Evolutionary conservation across 2,329 filamentous ascomycete genomes (phyloP).

Genomic region (Fusarium multiceps): DNA sequence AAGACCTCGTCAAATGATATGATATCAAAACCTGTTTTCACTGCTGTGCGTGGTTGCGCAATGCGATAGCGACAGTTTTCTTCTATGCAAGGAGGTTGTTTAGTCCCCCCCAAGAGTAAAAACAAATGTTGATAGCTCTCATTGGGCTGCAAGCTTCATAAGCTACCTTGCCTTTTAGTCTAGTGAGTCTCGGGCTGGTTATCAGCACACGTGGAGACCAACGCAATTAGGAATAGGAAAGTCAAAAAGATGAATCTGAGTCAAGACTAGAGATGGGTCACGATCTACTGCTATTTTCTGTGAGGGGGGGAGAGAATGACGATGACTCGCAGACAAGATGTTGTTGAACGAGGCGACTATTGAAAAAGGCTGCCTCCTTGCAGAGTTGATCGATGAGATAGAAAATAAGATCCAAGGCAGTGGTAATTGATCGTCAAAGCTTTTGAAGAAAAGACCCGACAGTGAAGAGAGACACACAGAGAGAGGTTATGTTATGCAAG

Average conservation of each 20-base stretch:
- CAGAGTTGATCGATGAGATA: neutral
- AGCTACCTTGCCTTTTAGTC: conserved; percentile 1
- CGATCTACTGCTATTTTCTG: conserved; percentile 31
- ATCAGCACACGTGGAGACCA: conserved; percentile 40
- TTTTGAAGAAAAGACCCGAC: conserved; percentile 1
- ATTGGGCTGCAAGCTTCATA: conserved; percentile 35
- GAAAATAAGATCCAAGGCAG: neutral
- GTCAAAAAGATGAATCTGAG: conserved; percentile 23
- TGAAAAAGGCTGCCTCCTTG: conserved; percentile 14
- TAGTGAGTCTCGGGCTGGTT: conserved; percentile 10
- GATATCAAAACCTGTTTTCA: conserved; percentile 15
- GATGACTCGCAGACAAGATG: conserved; percentile 20
- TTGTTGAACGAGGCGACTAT: neutral
- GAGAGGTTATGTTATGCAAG: conserved; percentile 1
- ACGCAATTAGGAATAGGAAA: conserved; percentile 23
- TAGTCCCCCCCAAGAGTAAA: neutral
- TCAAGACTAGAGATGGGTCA: conserved; percentile 25
- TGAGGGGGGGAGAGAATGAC: conserved; percentile 25
- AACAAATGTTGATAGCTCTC: conserved; percentile 4
- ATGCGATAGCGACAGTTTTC: conserved; percentile 10
- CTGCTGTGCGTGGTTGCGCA: conserved; percentile 20
- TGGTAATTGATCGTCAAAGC: conserved; percentile 5
- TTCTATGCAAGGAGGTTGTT: conserved; percentile 26
- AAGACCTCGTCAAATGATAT: neutral
- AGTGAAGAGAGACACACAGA: neutral